phyloP scores from a whole-genome alignment of 2,329 filamentous ascomycete species.

The Aspergillus sp. region DNA sequence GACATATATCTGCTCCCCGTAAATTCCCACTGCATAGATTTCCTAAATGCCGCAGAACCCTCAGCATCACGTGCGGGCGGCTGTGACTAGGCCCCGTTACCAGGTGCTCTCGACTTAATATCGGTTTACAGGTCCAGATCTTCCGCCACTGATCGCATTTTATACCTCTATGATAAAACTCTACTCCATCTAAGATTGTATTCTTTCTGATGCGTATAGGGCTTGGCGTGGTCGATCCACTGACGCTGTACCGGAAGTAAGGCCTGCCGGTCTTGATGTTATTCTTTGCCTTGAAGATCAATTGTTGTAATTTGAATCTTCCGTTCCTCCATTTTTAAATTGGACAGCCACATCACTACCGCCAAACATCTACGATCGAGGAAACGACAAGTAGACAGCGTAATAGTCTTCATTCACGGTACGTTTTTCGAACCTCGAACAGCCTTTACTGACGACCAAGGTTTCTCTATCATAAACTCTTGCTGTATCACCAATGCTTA shows the following conservation, averaged over 20 bases:
- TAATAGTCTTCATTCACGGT: slow-evolving; percentile 32
- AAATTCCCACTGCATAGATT: no score
- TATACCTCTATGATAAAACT: slow-evolving; percentile 28
- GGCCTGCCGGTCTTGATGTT: slow-evolving; percentile 22
- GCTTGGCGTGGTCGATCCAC: slow-evolving; percentile 25
- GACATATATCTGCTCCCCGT: slow-evolving; percentile 29
- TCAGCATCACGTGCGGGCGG: slow-evolving; percentile 41
- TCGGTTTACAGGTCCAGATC: slow-evolving; percentile 8
- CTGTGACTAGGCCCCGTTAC: slow-evolving; percentile 30
- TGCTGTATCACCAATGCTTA: slow-evolving; percentile 38
- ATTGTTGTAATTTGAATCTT: slow-evolving; percentile 24
- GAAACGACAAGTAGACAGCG: slow-evolving; percentile 24
- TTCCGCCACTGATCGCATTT: slow-evolving; percentile 24
- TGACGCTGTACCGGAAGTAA: slow-evolving; percentile 7
- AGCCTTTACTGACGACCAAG: slow-evolving; percentile 12
- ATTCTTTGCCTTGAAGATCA: slow-evolving; percentile 30
- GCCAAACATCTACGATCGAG: background rate
- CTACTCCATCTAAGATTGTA: slow-evolving; percentile 32
- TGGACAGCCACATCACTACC: slow-evolving; percentile 16
- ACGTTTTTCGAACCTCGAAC: background rate
- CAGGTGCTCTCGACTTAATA: slow-evolving; percentile 10
- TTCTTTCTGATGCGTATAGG: slow-evolving; percentile 37
- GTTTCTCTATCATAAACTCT: slow-evolving; percentile 33
- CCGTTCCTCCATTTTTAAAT: slow-evolving; percentile 23
- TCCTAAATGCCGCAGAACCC: background rate